phyloP scores from a whole-genome alignment of 768 basidiomycete species.

The Nidularia sp. region DNA sequence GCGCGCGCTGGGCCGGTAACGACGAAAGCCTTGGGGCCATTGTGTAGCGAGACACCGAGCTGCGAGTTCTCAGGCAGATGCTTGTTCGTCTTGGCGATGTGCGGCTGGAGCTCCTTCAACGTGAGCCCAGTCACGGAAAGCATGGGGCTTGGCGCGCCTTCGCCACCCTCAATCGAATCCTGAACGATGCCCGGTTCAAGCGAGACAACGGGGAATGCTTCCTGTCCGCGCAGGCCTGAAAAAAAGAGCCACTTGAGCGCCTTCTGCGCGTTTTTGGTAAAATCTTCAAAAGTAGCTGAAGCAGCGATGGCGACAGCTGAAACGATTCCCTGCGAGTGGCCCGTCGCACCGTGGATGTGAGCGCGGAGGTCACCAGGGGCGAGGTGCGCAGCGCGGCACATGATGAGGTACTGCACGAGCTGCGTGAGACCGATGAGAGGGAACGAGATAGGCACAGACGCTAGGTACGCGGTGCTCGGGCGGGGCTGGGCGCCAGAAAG shows the following conservation, averaged over 20 bases:
- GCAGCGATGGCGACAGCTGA: conserved; percentile 89
- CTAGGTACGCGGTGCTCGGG: conserved; percentile 82
- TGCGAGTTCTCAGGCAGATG: conserved; percentile 78
- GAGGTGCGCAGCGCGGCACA: conserved; percentile 70
- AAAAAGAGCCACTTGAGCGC: conserved; percentile 92
- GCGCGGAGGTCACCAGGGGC: conserved; percentile 78
- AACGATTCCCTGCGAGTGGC: conserved; percentile 96
- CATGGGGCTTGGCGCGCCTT: conserved; percentile 94
- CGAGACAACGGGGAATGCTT: conserved; percentile 89
- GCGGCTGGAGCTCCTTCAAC: conserved; percentile 71
- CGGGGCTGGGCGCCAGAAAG: conserved; percentile 65
- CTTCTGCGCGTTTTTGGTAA: conserved; percentile 72
- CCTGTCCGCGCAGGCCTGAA: conserved; percentile 88
- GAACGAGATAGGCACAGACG: conserved; percentile 89
- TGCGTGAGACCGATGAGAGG: conserved; percentile 97
- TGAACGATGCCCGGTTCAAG: conserved; percentile 85
- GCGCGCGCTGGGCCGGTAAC: conserved; percentile 89
- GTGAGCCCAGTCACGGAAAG: conserved; percentile 81
- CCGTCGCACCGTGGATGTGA: conserved; percentile 82
- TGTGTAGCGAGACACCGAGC: conserved; percentile 85
- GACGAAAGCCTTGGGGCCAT: conserved; percentile 87
- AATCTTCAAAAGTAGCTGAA: conserved; percentile 71
- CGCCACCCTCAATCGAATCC: conserved; percentile 87
- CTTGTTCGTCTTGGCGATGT: conserved; percentile 84
- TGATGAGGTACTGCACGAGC: conserved; percentile 85